Conservation (phyloP, 768 basidiomycete species). For the Rhizopogon vesiculosus region DNA sequence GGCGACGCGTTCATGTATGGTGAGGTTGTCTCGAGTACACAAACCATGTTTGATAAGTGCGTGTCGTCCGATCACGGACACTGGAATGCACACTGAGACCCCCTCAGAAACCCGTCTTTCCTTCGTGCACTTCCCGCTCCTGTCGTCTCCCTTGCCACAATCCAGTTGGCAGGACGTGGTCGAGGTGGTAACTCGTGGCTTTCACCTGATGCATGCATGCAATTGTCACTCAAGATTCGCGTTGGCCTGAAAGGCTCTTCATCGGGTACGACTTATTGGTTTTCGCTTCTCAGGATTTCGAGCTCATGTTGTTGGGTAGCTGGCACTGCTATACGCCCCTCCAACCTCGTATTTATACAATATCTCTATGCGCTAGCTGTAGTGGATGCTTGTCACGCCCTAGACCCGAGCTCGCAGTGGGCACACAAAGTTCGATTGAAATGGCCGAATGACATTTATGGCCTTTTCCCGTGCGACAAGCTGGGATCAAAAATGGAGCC, state of each 20-base stretch:
- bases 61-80: slow-evolving; percentile 16
- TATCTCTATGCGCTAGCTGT: slow-evolving; percentile 90
- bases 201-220: slow-evolving; percentile 85
- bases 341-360: slow-evolving; percentile 86
- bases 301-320: not conserved
- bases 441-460: slow-evolving; percentile 98
- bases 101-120: slow-evolving; percentile 67
- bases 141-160: slow-evolving; percentile 77
- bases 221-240: slow-evolving; percentile 40
- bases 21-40: slow-evolving; percentile 90
- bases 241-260: slow-evolving; percentile 12
- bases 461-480: slow-evolving; percentile 43
- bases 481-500: slow-evolving; percentile 28
- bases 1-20: slow-evolving; percentile 84
- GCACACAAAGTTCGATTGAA: slow-evolving; percentile 71
- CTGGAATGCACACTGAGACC: not conserved
- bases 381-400: slow-evolving; percentile 70
- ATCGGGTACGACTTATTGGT: slow-evolving; percentile 2
- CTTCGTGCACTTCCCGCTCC: slow-evolving; percentile 69
- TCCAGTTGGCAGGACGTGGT: slow-evolving; percentile 85
- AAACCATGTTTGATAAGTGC: slow-evolving; percentile 91
- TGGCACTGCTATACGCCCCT: slow-evolving; percentile 24
- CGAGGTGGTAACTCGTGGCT: slow-evolving; percentile 90
- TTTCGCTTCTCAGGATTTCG: not conserved
- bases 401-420: slow-evolving; percentile 39